phyloP scores from a whole-genome alignment of 352 stramenopile genomes.

The Blastocystis hominis region DNA sequence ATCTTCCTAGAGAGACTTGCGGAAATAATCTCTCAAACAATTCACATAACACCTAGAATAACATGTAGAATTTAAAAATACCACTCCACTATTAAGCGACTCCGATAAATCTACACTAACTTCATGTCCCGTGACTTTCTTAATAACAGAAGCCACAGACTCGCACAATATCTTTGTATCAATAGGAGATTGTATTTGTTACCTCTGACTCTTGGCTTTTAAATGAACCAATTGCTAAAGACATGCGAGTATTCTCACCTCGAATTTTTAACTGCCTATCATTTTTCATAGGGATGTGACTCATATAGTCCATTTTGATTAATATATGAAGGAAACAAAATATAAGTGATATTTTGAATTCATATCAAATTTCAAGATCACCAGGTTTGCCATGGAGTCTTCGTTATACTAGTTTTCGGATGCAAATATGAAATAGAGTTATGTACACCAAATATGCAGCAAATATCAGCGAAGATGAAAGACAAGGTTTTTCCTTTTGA shows the following conservation, averaged over 20 bases:
- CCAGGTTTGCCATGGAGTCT: too few species aligned
- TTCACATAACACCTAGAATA: slow-evolving; percentile 13
- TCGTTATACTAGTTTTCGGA: too few species aligned
- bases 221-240: not conserved
- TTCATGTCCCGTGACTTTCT: not conserved
- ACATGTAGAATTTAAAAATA: not conserved
- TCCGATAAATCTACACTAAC: not conserved
- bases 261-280: not conserved
- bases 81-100: slow-evolving; percentile 9
- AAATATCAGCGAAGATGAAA: too few species aligned
- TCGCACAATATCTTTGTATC: not conserved
- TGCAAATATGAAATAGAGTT: too few species aligned
- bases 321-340: too few species aligned
- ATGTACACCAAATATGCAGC: too few species aligned
- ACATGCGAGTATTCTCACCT: not conserved
- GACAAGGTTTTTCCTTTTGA: too few species aligned
- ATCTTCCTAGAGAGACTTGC: not conserved
- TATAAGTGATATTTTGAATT: too few species aligned
- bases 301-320: not conserved
- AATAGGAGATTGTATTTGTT: not conserved
- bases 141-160: not conserved
- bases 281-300: not conserved
- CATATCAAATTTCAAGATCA: too few species aligned
- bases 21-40: slow-evolving; percentile 34
- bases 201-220: not conserved